These are phyloP conservation scores for Penicillium argentinense DNA, from an alignment of 495 filamentous ascomycete genomes.

Conservation along the genomic window DNA sequence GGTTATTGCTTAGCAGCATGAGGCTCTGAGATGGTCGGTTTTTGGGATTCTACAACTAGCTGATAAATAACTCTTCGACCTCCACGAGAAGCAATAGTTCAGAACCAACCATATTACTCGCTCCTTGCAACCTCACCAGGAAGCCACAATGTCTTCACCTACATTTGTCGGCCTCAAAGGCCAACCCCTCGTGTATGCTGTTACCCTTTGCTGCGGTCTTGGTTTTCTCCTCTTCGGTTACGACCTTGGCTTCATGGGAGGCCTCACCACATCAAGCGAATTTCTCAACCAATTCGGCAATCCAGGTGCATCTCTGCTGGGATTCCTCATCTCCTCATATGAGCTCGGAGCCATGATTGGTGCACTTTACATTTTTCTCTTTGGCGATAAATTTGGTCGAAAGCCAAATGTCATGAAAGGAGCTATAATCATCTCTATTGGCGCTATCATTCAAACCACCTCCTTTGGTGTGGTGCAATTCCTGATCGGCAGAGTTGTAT, in stretches of 20 bases:
- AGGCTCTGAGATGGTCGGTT: no score
- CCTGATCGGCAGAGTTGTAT: conserved; percentile 40
- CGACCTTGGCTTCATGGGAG: conserved; percentile 24
- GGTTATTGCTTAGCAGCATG: no score
- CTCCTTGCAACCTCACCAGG: no score
- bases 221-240: conserved; percentile 26
- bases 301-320: conserved; percentile 14
- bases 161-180: conserved; percentile 21
- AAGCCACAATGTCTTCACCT: no score
- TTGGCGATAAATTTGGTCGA: conserved; percentile 33
- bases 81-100: no score
- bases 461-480: conserved; percentile 42
- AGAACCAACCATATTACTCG: no score
- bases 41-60: no score
- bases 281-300: conserved; percentile 17
- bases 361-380: conserved; percentile 27
- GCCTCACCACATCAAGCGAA: conserved; percentile 17
- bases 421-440: conserved; percentile 24
- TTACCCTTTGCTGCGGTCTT: conserved; percentile 21
- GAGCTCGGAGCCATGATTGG: conserved; percentile 19
- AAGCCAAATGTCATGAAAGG: conserved; percentile 31
- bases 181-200: conserved; percentile 22
- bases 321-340: conserved; percentile 20
- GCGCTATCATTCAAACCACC: conserved; percentile 36
- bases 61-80: no score